phyloP scores from a whole-genome alignment of 805 yeast species.

The Yarrowia sp. region DNA sequence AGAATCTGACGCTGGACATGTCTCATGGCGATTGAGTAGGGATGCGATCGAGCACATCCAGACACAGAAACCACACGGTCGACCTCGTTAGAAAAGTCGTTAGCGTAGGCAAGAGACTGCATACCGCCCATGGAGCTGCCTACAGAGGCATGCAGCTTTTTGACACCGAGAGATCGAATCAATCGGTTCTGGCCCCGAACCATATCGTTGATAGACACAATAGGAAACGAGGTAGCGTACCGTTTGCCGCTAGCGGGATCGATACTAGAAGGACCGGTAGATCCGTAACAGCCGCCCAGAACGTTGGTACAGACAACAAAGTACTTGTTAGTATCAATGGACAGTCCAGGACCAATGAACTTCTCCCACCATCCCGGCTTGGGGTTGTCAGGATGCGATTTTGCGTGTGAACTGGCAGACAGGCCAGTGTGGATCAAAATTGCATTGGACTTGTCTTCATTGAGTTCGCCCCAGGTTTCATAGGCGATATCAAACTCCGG shows the following conservation, averaged over 20 bases:
- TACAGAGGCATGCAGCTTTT: conserved; percentile 74
- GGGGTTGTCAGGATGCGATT: conserved; percentile 71
- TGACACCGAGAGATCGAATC: conserved; percentile 66
- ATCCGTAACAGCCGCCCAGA: conserved; percentile 93
- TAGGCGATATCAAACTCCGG: conserved; percentile 84
- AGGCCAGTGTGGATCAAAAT: conserved; percentile 87
- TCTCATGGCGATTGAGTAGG: conserved; percentile 91
- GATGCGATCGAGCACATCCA: conserved; percentile 94
- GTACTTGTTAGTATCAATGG: conserved; percentile 80
- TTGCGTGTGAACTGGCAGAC: conserved; percentile 93
- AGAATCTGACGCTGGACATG: conserved; percentile 91
- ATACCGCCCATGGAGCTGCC: conserved; percentile 99
- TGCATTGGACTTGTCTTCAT: conserved; percentile 69
- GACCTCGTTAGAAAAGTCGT: conserved; percentile 80
- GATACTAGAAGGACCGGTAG: conserved; percentile 86
- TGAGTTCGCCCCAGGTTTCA: conserved; percentile 88
- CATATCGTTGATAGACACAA: conserved; percentile 86
- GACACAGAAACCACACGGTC: conserved; percentile 78
- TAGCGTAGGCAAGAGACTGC: conserved; percentile 89
- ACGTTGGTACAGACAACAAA: conserved; percentile 90
- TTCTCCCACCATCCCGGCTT: conserved; percentile 95
- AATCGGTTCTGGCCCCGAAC: conserved; percentile 83
- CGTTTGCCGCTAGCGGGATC: conserved; percentile 71
- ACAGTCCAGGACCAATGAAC: conserved; percentile 82
- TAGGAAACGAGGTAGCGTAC: conserved; percentile 89